These are phyloP conservation scores for Podospora pseudoanserina DNA, from an alignment of 495 filamentous ascomycete species.

Conservation along the genomic window DNA sequence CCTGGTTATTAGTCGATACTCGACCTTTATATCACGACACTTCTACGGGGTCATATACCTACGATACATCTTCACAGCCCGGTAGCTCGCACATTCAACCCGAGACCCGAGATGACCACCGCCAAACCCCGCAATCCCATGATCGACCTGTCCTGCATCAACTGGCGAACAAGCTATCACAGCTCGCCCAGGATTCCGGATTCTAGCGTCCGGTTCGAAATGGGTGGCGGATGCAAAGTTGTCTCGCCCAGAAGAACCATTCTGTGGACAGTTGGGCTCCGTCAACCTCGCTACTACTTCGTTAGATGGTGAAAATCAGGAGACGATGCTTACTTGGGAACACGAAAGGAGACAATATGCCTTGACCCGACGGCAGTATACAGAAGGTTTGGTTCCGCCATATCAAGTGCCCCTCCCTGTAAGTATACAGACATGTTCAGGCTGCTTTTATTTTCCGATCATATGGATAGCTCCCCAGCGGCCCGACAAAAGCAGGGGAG, in stretches of 20 bases:
- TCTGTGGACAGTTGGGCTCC: not conserved
- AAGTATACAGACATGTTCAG: not conserved
- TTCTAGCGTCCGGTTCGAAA: slow-evolving; percentile 3
- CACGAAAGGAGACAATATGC: not conserved
- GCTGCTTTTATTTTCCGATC: slow-evolving; percentile 4
- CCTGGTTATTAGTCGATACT: not conserved
- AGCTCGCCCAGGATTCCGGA: not conserved
- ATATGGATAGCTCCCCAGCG: not conserved
- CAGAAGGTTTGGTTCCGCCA: not conserved
- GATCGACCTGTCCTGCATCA: slow-evolving; percentile 10
- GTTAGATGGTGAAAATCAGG: not conserved
- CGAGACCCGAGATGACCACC: not conserved
- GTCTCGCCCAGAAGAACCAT: not conserved
- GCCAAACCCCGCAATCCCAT: not conserved
- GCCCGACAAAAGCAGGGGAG: slow-evolving; percentile 9
- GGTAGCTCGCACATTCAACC: not conserved
- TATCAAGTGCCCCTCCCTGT: not conserved
- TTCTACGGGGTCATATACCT: not conserved
- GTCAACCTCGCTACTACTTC: not conserved
- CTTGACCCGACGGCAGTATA: not conserved
- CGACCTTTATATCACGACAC: not conserved
- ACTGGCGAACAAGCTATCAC: not conserved
- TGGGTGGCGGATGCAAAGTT: slow-evolving; percentile 4
- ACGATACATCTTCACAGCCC: not conserved
- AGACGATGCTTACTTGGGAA: not conserved